These are phyloP conservation scores for Wickerhamomyces sp. DNA, from an alignment of 1,139 yeast genomes.

Conservation along the genomic window DNA sequence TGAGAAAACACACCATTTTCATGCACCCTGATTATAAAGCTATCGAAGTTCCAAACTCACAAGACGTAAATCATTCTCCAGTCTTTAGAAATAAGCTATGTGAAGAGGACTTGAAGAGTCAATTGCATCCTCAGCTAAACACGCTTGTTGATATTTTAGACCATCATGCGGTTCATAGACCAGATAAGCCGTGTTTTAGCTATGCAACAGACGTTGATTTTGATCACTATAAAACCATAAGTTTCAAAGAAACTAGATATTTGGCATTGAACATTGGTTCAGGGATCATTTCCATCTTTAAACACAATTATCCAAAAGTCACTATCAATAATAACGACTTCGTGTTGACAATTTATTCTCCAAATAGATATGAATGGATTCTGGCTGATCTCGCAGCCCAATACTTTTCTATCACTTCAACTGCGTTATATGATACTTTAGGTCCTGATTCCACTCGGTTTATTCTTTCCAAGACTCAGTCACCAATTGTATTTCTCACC, in stretches of 20 bases:
- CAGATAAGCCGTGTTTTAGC: neutral
- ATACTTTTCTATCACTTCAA: slow-evolving; percentile 35
- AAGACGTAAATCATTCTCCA: slow-evolving; percentile 12
- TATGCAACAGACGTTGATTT: neutral
- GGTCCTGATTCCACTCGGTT: slow-evolving; percentile 37
- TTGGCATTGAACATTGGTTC: slow-evolving; percentile 16
- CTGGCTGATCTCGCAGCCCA: slow-evolving; percentile 35
- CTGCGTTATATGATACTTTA: slow-evolving; percentile 41
- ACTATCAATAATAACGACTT: slow-evolving; percentile 16
- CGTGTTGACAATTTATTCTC: slow-evolving; percentile 21
- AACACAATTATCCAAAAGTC: slow-evolving; percentile 19
- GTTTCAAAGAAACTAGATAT: neutral
- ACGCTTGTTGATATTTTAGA: neutral
- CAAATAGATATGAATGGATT: slow-evolving; percentile 28
- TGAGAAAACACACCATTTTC: neutral
- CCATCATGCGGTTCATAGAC: neutral
- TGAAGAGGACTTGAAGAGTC: neutral
- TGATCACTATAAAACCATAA: neutral
- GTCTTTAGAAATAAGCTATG: slow-evolving; percentile 6
- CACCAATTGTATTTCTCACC: slow-evolving; percentile 36
- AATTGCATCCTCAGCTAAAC: neutral
- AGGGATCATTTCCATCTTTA: slow-evolving; percentile 21
- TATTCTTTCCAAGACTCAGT: slow-evolving; percentile 34
- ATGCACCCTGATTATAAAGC: neutral
- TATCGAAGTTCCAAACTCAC: neutral